Base-by-base conservation (phyloP, 2,329 filamentous ascomycete genomes). In the Lasiodiplodia sp. region DNA sequence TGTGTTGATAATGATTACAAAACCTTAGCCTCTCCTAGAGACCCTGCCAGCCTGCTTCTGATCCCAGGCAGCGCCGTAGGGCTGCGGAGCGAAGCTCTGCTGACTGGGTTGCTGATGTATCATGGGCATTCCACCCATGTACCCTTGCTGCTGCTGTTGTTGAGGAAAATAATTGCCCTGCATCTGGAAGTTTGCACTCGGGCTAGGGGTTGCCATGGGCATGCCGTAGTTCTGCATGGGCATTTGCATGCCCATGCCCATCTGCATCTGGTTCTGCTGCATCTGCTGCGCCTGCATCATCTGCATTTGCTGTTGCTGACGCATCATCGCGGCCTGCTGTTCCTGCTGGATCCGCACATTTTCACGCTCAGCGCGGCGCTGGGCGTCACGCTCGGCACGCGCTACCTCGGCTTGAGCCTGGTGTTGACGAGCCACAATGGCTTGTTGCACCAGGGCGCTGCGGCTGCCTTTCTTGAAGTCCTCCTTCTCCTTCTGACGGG, bases 401-500 rank as follows among this genome's bases (percentile, higher is more conserved):
- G 77, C 77, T 69, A 76, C 73, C 57, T 74, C 58, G 49, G 78
- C 75, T 68, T 82, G 86, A 66, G 89, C 86, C 74, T 92, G 89
- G 18, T 75, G 72, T 57, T 80, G 85, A 73, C 91, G 88, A 34
- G 89, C 73, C 14, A 69, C 69, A 40, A 94, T 92, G 0, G 91
- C 92, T 70, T 92, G 86, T 71, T 93, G 89, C 8, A 93, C 91
- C 69, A 89, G 88, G 68, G 90, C 88, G 55, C 89, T 90, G 69
- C 90, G 88, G 69, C 90, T 81, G 0, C 90, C 67, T 68, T 91
- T 86, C 74, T 87, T 92, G 79, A 91, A 88, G 66, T 90, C 87
- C 71, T 88, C 85, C 76, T 88, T 93, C 75, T 97, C 93, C 12
- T 89, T 89, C 78, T 97, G 92, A 16, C 94, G 88, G 2, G 88